Percentiles rank a stretch among this genome's conserved stretches.
Evolutionary conservation across 1,139 yeast genomes (phyloP).

Genomic region (Yamadazyma spencermartinsiae): DNA sequence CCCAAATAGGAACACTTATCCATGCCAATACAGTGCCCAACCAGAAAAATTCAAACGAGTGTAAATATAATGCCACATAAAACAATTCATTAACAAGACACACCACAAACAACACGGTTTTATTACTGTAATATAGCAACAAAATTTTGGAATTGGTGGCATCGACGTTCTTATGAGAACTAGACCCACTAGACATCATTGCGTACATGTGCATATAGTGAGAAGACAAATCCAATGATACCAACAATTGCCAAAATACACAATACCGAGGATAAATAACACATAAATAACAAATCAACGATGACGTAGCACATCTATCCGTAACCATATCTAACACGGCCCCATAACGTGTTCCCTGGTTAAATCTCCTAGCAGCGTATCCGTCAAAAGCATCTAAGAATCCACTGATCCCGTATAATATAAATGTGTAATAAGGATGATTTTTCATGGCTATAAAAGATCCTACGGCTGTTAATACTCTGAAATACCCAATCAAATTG

Average conservation of each 20-base stretch:
- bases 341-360: conserved; percentile 91
- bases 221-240: conserved; percentile 87
- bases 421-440: conserved; percentile 77
- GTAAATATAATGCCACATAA: conserved; percentile 84
- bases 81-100: conserved; percentile 93
- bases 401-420: conserved; percentile 84
- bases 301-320: conserved; percentile 94
- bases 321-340: conserved; percentile 99
- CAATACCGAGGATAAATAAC: conserved; percentile 69
- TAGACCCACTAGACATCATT: conserved; percentile 73
- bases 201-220: conserved; percentile 99
- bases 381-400: conserved; percentile 96
- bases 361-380: conserved; percentile 84
- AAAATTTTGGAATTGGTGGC: conserved; percentile 70
- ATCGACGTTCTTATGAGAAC: conserved; percentile 83
- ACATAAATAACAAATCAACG: conserved; percentile 81
- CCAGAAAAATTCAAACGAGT: conserved; percentile 63
- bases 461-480: conserved; percentile 77
- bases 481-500: conserved; percentile 82
- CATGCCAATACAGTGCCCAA: conserved; percentile 67
- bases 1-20: conserved; percentile 81
- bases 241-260: conserved; percentile 78
- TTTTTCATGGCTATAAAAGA: conserved; percentile 80
- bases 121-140: conserved; percentile 83
- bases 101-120: conserved; percentile 77